Base-by-base conservation (phyloP, 78 protist species). In the Emiliania huxleyi region DNA sequence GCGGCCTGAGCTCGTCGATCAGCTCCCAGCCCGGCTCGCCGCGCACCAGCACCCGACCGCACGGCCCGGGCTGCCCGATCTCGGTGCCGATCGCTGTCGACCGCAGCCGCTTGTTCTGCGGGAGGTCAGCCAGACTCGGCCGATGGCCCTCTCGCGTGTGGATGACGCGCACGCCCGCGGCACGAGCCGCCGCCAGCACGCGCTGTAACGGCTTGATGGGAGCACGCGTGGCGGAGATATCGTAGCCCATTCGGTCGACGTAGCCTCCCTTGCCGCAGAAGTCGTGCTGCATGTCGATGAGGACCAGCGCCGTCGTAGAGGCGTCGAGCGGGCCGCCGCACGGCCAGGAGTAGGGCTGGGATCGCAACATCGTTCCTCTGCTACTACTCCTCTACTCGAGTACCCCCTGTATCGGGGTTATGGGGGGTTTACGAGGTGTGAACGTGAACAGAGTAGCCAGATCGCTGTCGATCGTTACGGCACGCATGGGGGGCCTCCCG, bases 241-340 rank as follows among this genome's bases (percentile, higher is more conserved):
- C 83, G 83, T 73, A 73, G 0, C 83, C 83, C 83, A 73, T 73
- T 23, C 0, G 6, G 44, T 73, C 83, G 83, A 73, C 83, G 83
- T 73, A 73, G 44, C 83, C 83, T 42, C 83, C 83, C 37, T 3
- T 23, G 38, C 45, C 83, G 43, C 83, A 73, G 44, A 73, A 73
- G 43, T 73, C 83, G 44, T 35, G 44, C 83, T 73, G 83, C 83
- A 73, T 73, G 83, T 73, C 83, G 83, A 73, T 73, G 83, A 73
- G n/a, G 83, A 73, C 37, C 6, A 73, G 83, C 23, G 83, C 83
- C 18, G 44, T 37, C 12, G 22, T 37, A 12, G n/a, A 1, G 33
- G 37, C 29, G 6, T 12, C 23, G 29, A 73, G 19, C 21, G 38
- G 44, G 43, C 83, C 83, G 23, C 37, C 43, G 83, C 18, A 73